A percentile compares a stretch with the other conserved stretches of the same genome.
These are phyloP conservation scores for Schizothecium vesticola DNA, from an alignment of 495 filamentous ascomycete genomes.

Conservation along the genomic window DNA sequence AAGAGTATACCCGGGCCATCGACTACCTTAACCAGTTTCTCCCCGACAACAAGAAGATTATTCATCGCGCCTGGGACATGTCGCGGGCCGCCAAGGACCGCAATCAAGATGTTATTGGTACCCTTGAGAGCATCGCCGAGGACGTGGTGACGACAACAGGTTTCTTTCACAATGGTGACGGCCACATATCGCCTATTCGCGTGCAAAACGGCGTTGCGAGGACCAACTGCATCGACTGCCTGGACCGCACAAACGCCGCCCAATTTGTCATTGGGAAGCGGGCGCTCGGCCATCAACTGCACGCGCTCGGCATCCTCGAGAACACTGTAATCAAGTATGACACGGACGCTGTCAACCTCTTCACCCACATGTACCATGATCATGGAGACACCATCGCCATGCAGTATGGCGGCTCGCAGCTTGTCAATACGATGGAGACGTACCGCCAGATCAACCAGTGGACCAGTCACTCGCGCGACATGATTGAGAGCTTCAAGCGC, in stretches of 20 bases:
- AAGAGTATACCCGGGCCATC: constrained; percentile 83
- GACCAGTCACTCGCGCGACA: constrained; percentile 94
- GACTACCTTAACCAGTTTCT: constrained; percentile 94
- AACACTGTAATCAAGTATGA: constrained; percentile 82
- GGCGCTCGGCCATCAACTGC: constrained; percentile 85
- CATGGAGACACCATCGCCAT: constrained; percentile 97
- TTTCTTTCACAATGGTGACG: constrained; percentile 89
- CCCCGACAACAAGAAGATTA: constrained; percentile 74
- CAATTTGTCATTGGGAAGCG: constrained; percentile 98
- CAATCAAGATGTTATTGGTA: constrained; percentile 94
- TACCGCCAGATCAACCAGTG: constrained; percentile 98
- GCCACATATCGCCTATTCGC: constrained; percentile 53
- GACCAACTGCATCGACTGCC: constrained; percentile 96
- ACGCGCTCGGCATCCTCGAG: constrained; percentile 83
- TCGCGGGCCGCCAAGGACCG: constrained; percentile 88
- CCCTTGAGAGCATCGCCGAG: constrained; percentile 81
- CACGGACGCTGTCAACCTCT: constrained; percentile 89
- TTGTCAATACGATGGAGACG: constrained; percentile 98
- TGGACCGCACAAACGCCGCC: constrained; percentile 93
- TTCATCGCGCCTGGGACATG: constrained; percentile 97
- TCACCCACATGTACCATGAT: constrained; percentile 96
- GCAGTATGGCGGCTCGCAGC: constrained; percentile 94
- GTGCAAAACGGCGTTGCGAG: constrained; percentile 89
- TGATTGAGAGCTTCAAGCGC: constrained; percentile 98
- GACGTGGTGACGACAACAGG: constrained; percentile 78